Evolutionary conservation across 768 basidiomycete genomes (phyloP).

Genomic region (Auricularia cornea): DNA sequence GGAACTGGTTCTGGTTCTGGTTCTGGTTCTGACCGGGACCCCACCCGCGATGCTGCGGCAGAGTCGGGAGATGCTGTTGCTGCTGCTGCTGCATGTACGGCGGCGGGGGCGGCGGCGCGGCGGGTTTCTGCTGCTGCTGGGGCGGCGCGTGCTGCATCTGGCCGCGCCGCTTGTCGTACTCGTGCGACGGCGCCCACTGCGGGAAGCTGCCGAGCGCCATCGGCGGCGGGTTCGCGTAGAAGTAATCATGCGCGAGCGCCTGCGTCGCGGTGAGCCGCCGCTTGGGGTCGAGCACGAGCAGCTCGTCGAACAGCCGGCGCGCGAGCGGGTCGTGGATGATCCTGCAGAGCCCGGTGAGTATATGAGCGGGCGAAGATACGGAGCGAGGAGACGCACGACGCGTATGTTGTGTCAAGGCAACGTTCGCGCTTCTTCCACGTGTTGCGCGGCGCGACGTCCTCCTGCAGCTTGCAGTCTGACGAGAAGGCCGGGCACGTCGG

Average conservation of each 20-base stretch:
- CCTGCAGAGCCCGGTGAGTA: not conserved
- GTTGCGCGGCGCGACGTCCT: not conserved
- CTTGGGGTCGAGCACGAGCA: slow-evolving; percentile 76
- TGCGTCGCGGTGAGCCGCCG: slow-evolving; percentile 76
- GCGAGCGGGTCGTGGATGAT: slow-evolving; percentile 53
- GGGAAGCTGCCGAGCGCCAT: slow-evolving; percentile 15
- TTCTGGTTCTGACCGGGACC: too few species aligned
- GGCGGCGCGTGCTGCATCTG: slow-evolving; percentile 2
- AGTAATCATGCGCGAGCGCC: slow-evolving; percentile 89
- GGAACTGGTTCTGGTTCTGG: too few species aligned
- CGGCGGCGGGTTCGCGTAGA: slow-evolving; percentile 85
- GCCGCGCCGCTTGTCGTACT: slow-evolving; percentile 4
- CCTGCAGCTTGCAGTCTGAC: not conserved
- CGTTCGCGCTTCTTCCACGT: not conserved
- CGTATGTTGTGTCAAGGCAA: slow-evolving; percentile 37
- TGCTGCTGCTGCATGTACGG: not conserved
- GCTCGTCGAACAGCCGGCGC: slow-evolving; percentile 70
- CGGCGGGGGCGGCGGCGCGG: not conserved
- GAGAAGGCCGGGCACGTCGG: slow-evolving; percentile 11
- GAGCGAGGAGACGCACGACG: slow-evolving; percentile 39
- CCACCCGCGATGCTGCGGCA: not conserved
- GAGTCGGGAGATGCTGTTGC: not conserved
- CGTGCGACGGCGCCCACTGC: slow-evolving; percentile 8
- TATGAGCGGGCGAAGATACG: not conserved
- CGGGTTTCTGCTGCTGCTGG: not conserved